A percentile compares a stretch with the other conserved stretches of the same genome.
These are phyloP conservation scores for Dendrobium chrysotoxum DNA, from an alignment of 106 monocot species.

Conservation along the genomic window DNA sequence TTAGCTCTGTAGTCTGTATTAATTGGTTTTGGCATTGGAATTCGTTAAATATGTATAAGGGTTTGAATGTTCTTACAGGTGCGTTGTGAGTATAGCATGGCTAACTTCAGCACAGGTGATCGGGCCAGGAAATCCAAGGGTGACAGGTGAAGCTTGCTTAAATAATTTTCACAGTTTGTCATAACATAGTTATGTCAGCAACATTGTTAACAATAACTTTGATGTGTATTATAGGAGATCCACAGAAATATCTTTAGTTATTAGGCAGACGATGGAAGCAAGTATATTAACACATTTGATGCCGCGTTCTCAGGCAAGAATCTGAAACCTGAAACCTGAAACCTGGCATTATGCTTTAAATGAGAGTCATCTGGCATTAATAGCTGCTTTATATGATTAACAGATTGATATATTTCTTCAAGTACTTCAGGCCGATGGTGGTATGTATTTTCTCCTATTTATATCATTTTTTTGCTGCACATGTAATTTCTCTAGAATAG, in stretches of 20 bases:
- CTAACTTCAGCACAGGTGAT: constrained; percentile 96
- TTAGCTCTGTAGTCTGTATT: background rate
- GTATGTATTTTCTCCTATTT: constrained; percentile 1
- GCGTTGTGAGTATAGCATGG: constrained; percentile 95
- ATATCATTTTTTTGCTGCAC: background rate
- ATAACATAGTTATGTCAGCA: background rate
- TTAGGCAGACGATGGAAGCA: constrained; percentile 13
- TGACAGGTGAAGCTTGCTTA: constrained; percentile 53
- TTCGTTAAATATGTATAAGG: background rate
- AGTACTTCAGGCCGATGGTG: constrained; percentile 7
- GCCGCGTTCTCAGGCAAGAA: constrained; percentile 14
- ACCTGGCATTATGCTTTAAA: background rate
- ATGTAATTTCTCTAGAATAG: background rate
- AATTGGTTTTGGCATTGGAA: background rate
- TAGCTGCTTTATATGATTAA: background rate
- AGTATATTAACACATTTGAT: constrained; percentile 15
- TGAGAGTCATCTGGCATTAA: background rate
- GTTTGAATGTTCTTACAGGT: constrained; percentile 39
- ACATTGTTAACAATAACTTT: background rate
- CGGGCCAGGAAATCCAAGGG: constrained; percentile 83
- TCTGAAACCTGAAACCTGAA: background rate
- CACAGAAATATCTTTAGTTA: constrained; percentile 18
- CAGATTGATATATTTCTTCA: constrained; percentile 8
- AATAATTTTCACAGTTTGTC: background rate
- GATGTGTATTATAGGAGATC: constrained; percentile 2